Evolutionary conservation across 805 yeast species (phyloP).

Genomic region (Isabelozyma heimii): DNA sequence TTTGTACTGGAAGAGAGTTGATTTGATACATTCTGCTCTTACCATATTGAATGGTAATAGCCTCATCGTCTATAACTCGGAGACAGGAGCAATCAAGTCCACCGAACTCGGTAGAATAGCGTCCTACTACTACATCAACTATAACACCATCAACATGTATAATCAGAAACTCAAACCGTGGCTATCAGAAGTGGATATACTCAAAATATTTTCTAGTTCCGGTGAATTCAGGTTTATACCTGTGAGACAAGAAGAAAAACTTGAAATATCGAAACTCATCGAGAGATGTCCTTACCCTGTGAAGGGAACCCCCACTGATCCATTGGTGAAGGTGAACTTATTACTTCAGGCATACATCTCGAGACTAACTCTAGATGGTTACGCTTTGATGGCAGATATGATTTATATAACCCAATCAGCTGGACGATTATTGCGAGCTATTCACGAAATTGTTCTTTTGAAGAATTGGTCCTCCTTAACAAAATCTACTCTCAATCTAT

Average conservation of each 20-base stretch:
- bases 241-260: conserved; percentile 80
- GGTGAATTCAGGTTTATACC: conserved; percentile 84
- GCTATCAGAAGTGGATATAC: conserved; percentile 67
- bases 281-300: conserved; percentile 86
- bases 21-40: conserved; percentile 77
- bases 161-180: conserved; percentile 61
- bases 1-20: conserved; percentile 54
- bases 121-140: conserved; percentile 78
- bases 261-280: conserved; percentile 65
- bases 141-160: conserved; percentile 69
- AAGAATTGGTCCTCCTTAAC: conserved; percentile 73
- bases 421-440: conserved; percentile 81
- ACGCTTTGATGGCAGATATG: conserved; percentile 92
- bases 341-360: conserved; percentile 88
- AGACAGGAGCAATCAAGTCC: conserved; percentile 35
- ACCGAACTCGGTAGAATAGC: conserved; percentile 81
- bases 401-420: conserved; percentile 90
- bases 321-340: conserved; percentile 74
- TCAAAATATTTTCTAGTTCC: conserved; percentile 74
- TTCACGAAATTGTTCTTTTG: conserved; percentile 70
- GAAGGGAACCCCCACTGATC: conserved; percentile 65
- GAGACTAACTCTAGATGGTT: conserved; percentile 71
- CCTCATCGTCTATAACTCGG: conserved; percentile 57
- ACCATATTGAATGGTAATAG: conserved; percentile 51
- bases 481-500: conserved; percentile 54